These are phyloP conservation scores for Debaryomyces singareniensis DNA, from an alignment of 1,139 yeast species.

Conservation along the genomic window DNA sequence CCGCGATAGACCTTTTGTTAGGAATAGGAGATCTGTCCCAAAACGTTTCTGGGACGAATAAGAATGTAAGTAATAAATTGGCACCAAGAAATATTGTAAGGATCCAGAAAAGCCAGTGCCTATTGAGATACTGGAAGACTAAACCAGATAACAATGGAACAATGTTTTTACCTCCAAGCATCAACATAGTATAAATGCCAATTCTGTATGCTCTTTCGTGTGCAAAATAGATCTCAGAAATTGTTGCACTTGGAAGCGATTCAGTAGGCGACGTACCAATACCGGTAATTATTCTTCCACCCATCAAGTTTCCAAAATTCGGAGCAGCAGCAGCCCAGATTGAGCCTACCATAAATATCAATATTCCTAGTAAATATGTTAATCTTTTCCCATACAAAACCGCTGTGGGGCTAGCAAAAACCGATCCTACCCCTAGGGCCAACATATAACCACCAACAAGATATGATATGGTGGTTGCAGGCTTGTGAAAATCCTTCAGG, in stretches of 20 bases:
- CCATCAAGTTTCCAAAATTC: slow-evolving; percentile 46
- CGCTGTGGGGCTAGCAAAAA: slow-evolving; percentile 54
- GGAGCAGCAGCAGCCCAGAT: slow-evolving; percentile 50
- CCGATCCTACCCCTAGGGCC: slow-evolving; percentile 52
- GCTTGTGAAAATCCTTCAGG: slow-evolving; percentile 35
- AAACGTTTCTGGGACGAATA: slow-evolving; percentile 61
- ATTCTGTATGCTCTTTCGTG: slow-evolving; percentile 62
- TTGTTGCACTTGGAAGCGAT: slow-evolving; percentile 55
- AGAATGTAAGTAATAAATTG: slow-evolving; percentile 37
- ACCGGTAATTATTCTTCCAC: slow-evolving; percentile 53
- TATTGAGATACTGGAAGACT: slow-evolving; percentile 41
- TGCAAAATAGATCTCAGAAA: slow-evolving; percentile 58
- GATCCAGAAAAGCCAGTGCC: slow-evolving; percentile 63
- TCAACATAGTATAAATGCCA: slow-evolving; percentile 54
- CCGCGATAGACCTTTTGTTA: slow-evolving; percentile 42
- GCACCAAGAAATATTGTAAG: slow-evolving; percentile 47
- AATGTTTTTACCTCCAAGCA: slow-evolving; percentile 58
- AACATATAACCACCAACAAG: slow-evolving; percentile 59
- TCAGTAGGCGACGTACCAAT: slow-evolving; percentile 59
- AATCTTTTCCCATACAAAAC: slow-evolving; percentile 55
- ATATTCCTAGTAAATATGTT: slow-evolving; percentile 45
- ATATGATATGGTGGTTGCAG: slow-evolving; percentile 41
- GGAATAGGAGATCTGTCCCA: slow-evolving; percentile 55
- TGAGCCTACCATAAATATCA: slow-evolving; percentile 47
- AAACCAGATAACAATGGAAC: slow-evolving; percentile 53